Conservation (phyloP, 1,139 yeast genomes). For the Geotrichum fermentans region DNA sequence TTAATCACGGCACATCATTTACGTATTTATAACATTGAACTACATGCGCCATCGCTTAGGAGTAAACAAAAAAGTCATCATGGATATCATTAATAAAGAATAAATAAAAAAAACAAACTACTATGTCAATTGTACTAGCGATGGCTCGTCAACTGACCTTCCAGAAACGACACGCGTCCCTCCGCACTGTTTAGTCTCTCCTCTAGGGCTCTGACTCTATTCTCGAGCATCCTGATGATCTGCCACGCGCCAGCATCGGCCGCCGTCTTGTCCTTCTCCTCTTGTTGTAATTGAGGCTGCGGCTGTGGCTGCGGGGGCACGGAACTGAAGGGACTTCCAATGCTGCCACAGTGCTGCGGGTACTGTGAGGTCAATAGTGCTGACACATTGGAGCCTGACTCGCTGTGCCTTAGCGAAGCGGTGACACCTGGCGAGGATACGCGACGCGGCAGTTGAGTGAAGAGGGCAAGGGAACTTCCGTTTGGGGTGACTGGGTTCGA, state of each 20-base stretch:
- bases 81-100: background rate
- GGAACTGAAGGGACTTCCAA: background rate
- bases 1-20: no score
- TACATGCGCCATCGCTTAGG: no score
- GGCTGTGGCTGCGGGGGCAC: background rate
- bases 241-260: constrained; percentile 6
- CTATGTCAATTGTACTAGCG: no score
- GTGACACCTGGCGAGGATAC: background rate
- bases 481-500: background rate
- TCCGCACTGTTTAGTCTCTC: constrained; percentile 34
- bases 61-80: no score
- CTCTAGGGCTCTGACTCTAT: constrained; percentile 33
- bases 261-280: background rate
- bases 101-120: constrained; percentile 5
- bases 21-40: no score
- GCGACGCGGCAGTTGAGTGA: background rate
- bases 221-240: constrained; percentile 27
- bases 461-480: background rate
- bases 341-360: background rate
- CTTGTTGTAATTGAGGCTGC: no score
- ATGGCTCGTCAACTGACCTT: constrained; percentile 18
- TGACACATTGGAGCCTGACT: background rate
- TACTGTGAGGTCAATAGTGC: background rate
- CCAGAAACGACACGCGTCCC: constrained; percentile 30
- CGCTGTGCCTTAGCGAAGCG: no score